Base-by-base conservation (phyloP, 305 asterid genomes). In the Fraxinus angustifolia region DNA sequence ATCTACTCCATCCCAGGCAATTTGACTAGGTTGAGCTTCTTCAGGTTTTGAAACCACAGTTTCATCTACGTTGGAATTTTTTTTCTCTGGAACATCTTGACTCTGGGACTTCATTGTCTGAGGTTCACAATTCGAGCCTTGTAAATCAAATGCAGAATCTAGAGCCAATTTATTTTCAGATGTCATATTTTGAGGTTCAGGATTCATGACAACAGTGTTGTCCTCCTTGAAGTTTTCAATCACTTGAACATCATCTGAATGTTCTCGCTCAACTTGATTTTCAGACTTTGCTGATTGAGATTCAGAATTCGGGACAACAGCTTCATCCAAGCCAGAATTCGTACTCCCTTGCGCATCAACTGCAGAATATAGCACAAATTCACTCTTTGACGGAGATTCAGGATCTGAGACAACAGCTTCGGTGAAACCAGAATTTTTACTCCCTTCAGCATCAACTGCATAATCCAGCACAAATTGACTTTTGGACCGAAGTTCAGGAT, bases 371-470 rank as follows among this genome's bases (percentile, higher is more conserved):
- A 36, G 78, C 33, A 36, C 78, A 75, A 14, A 42, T 21, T 40
- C 35, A 75, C 58, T 75, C 31, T 10, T 10, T 1, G 36, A 28
- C 19, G 0, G 73, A 11, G 73, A 12, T 76, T 48, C 70, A 76
- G 42, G 68, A 31, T 48, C 21, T 23, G 82, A 77, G 36, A 23
- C 35, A 77, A 65, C 14, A 48, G 67, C 81, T 70, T 79, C 78
- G 5, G 36, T 8, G 6, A 80, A 50, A 36, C 78, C 65, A 68
- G 73, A 45, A 45, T 33, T 67, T 67, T 50, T 21, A 5, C 67
- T 77, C 78, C 35, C 78, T 48, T 53, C 73, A 70, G 60, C 82
- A 45, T 82, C 82, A 48, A 82, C 78, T 62, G 84, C 79, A 82
- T 10, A 65, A 65, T 65, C 73, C 34, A 65, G n/a, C 73, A 28